These are phyloP conservation scores for Glarea lozoyensis DNA, from an alignment of 495 filamentous ascomycete species.

Conservation along the genomic window DNA sequence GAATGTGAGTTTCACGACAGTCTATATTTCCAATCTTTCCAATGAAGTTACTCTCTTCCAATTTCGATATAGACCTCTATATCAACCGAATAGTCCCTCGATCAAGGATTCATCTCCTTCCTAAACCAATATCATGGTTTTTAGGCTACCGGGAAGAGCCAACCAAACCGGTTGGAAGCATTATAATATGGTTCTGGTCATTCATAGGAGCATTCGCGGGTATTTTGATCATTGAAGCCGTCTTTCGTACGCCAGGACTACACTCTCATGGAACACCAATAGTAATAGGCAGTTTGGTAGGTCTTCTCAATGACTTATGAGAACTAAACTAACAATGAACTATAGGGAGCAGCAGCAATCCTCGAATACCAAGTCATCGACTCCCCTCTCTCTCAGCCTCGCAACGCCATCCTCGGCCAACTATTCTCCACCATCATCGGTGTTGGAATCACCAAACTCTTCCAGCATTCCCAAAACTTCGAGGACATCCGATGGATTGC, in stretches of 20 bases:
- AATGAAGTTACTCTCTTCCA: conserved; percentile 6
- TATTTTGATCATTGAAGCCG: conserved; percentile 36
- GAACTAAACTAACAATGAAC: conserved; percentile 5
- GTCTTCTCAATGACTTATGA: background rate
- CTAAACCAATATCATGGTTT: conserved; percentile 38
- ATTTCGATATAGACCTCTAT: conserved; percentile 60
- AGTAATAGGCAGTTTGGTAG: conserved; percentile 43
- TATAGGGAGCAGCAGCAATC: conserved; percentile 68
- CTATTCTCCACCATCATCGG: conserved; percentile 58
- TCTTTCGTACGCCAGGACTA: conserved; percentile 30
- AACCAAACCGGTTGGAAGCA: conserved; percentile 32
- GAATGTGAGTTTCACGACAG: background rate
- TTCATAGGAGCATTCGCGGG: conserved; percentile 45
- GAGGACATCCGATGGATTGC: conserved; percentile 53
- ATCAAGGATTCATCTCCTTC: conserved; percentile 34
- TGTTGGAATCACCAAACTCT: conserved; percentile 62
- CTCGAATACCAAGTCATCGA: conserved; percentile 64
- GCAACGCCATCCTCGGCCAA: conserved; percentile 68
- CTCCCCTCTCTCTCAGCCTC: conserved; percentile 79
- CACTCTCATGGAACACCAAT: conserved; percentile 29
- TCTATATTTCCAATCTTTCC: background rate
- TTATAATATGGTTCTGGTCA: conserved; percentile 40
- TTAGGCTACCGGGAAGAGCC: conserved; percentile 37
- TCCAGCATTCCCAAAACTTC: conserved; percentile 49
- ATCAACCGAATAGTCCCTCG: conserved; percentile 53